Conservation (phyloP, 2,329 filamentous ascomycete species). For the Hypoxylon sp. region DNA sequence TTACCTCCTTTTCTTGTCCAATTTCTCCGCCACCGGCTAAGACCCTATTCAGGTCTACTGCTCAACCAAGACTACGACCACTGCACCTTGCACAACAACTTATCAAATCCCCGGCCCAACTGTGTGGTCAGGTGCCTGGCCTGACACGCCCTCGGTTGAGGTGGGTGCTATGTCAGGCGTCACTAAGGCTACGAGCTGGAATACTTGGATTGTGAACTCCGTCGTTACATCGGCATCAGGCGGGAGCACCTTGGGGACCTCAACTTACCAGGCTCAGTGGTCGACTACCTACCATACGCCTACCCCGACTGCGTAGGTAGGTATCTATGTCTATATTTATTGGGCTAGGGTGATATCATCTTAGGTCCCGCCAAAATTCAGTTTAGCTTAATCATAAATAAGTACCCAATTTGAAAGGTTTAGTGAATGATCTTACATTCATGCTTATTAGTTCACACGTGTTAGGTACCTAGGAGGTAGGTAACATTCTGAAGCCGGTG, state of each 20-base stretch:
- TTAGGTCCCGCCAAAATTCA: not conserved
- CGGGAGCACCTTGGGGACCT: slow-evolving; percentile 14
- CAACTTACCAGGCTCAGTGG: slow-evolving; percentile 31
- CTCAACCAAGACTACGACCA: slow-evolving; percentile 32
- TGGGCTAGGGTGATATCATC: not conserved
- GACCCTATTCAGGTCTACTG: slow-evolving; percentile 19
- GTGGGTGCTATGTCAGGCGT: slow-evolving; percentile 32
- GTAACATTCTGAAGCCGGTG: not conserved
- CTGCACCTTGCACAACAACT: slow-evolving; percentile 27
- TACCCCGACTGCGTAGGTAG: slow-evolving; percentile 21
- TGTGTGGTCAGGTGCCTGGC: slow-evolving; percentile 30
- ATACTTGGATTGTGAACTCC: slow-evolving; percentile 34
- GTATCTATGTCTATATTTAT: not conserved
- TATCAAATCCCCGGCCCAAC: slow-evolving; percentile 33
- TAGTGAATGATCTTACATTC: not conserved
- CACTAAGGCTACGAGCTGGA: slow-evolving; percentile 26
- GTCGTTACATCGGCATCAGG: slow-evolving; percentile 32
- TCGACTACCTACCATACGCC: slow-evolving; percentile 32
- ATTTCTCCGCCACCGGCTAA: not conserved
- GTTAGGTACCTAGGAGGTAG: not conserved
- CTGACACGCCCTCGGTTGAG: slow-evolving; percentile 24
- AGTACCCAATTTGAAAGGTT: not conserved
- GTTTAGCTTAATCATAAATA: not conserved
- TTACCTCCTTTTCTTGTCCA: not conserved
- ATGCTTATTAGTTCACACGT: not conserved